Conservation (phyloP, 768 basidiomycete genomes). For the Amyloporia xantha region DNA sequence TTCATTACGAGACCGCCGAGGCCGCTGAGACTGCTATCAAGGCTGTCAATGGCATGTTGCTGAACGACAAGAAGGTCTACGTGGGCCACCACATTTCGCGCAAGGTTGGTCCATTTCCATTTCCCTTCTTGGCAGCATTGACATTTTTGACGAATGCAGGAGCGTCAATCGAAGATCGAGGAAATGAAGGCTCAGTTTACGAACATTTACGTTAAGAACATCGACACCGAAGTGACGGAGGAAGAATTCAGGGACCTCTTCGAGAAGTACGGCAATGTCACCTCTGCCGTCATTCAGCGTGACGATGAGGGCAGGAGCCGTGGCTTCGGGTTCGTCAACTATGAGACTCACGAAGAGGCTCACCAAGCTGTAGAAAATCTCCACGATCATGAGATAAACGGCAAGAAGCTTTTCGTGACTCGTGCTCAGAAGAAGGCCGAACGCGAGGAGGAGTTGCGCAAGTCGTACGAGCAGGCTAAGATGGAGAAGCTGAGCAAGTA, state of each 20-base stretch:
- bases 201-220: constrained; percentile 97
- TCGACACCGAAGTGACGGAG: constrained; percentile 76
- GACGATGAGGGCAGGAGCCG: constrained; percentile 92
- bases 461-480: constrained; percentile 90
- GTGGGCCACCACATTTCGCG: constrained; percentile 96
- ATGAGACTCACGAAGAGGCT: constrained; percentile 86
- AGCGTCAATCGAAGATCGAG: constrained; percentile 96
- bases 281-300: constrained; percentile 78
- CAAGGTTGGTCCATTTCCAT: constrained; percentile 45
- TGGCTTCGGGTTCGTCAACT: constrained; percentile 99
- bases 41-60: constrained; percentile 96
- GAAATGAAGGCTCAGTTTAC: constrained; percentile 97
- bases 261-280: constrained; percentile 68
- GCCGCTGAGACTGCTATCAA: constrained; percentile 95
- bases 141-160: constrained; percentile 35
- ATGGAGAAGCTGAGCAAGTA: constrained; percentile 98
- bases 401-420: constrained; percentile 89
- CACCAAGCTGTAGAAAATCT: constrained; percentile 83
- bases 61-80: constrained; percentile 99
- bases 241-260: constrained; percentile 87
- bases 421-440: constrained; percentile 98
- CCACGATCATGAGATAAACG: constrained; percentile 77
- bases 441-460: constrained; percentile 93
- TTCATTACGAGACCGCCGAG: constrained; percentile 98
- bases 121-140: background rate